Evolutionary conservation across 2,329 filamentous ascomycete species (phyloP), one percentile per base, ranked within the genome.

Genomic region (Apiospora sp.): DNA sequence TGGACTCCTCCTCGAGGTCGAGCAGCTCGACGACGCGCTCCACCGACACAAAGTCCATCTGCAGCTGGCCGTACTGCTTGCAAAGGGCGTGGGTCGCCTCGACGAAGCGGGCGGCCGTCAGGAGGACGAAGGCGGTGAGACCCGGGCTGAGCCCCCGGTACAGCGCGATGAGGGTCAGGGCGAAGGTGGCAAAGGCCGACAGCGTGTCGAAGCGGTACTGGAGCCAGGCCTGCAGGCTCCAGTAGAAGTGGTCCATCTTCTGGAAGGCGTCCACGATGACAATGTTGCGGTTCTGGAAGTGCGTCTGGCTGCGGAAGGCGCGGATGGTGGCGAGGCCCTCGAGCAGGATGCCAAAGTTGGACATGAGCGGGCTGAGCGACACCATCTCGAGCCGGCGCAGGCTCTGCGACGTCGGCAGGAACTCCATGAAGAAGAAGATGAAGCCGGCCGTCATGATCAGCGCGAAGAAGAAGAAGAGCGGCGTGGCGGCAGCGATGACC

Each of bases 191-290:
- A 4, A 89, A 80, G 0, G 92, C 93, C 0, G 94, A 94, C 7
- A 95, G 83, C 12, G 86, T 82, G 76, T 94, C 92, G 72, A 96
- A 96, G 16, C 95, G 91, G 78, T 93, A 94, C 80, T 92, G 91
- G 2, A 98, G 86, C 95, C 95, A 98, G 10, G 91, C 90, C 76
- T 97, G 94, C 61, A 97, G 87, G 73, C 92, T 93, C 93, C 95
- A 98, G 83, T 97, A 98, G 83, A 98, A 97, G 81, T 98, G 95
- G 78, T 98, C 95, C 88, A 97, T 96, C 80, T 94, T 94, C 81
- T 98, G 95, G 79, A 98, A 98, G 24, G 91, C 91, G 79, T 98
- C 95, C 0, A 95, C 94, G 0, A 95, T 94, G 2, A 88, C 85
- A 46, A 98, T 92, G 70, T 97, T 94, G 69, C 92, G 89, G 74